A percentile compares a stretch with the other conserved stretches of the same genome.
Evolutionary conservation across 495 filamentous ascomycete species (phyloP).

Genomic region (Podospora didyma): DNA sequence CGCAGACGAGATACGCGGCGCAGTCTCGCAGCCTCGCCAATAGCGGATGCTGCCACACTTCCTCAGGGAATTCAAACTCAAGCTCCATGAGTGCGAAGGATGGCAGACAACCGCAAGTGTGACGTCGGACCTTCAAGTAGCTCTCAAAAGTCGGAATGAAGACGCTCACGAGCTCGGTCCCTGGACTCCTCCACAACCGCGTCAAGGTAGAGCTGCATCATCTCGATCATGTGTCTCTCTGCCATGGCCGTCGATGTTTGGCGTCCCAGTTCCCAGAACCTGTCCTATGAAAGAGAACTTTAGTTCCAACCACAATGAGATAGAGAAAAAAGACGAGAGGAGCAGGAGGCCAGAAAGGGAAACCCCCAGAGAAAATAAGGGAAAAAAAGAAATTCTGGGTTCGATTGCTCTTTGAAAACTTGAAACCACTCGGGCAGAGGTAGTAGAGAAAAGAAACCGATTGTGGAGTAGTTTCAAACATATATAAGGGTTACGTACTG

Average conservation of each 20-base stretch:
- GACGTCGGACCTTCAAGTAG: background rate
- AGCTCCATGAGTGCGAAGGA: constrained; percentile 7
- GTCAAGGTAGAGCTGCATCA: constrained; percentile 7
- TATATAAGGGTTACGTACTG: no score
- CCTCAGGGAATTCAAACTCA: constrained; percentile 5
- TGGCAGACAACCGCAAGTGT: constrained; percentile 5
- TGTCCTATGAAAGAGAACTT: background rate
- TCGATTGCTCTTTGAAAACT: background rate
- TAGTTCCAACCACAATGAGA: no score
- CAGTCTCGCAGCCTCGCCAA: constrained; percentile 1
- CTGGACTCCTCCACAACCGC: constrained; percentile 2
- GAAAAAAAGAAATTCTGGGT: background rate
- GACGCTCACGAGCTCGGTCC: background rate
- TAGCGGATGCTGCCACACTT: constrained; percentile 1
- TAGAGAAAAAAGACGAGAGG: no score
- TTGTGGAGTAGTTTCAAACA: no score
- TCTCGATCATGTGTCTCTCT: constrained; percentile 1
- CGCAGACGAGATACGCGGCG: background rate
- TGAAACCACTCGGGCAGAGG: no score
- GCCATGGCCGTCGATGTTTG: constrained; percentile 2
- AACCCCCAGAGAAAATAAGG: no score
- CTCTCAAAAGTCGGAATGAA: background rate
- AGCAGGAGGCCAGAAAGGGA: no score
- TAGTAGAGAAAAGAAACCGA: no score
- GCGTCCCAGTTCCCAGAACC: constrained; percentile 7